These are phyloP conservation scores for Aegilops bicornis DNA, from an alignment of 176 grass and related monocot species.

Conservation along the genomic window DNA sequence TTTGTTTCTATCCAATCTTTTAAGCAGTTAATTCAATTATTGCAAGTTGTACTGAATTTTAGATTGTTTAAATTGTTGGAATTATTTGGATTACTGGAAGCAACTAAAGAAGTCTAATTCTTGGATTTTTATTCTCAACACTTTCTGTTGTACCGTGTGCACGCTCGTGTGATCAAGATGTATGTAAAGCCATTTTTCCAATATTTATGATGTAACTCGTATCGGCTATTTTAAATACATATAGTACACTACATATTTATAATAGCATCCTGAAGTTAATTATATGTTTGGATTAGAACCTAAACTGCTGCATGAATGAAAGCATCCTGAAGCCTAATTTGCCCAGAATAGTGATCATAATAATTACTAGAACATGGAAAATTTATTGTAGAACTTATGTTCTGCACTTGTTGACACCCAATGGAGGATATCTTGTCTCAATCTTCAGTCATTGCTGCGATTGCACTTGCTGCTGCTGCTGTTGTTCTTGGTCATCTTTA, in stretches of 20 bases:
- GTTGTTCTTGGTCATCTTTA: constrained; percentile 41
- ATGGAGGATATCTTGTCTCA: not conserved
- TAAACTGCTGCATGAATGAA: constrained; percentile 13
- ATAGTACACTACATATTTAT: too few species aligned
- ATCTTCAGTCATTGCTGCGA: constrained; percentile 17
- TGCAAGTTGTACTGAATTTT: constrained; percentile 9
- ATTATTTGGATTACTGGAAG: constrained; percentile 31
- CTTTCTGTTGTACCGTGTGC: not conserved
- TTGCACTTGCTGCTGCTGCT: not conserved
- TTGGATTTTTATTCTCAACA: constrained; percentile 22
- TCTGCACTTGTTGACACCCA: constrained; percentile 8
- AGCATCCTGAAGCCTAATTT: not conserved
- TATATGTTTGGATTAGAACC: constrained; percentile 28
- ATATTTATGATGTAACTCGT: too few species aligned
- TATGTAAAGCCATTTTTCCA: too few species aligned
- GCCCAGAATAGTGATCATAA: not conserved
- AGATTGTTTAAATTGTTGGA: constrained; percentile 37
- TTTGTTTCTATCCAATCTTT: not conserved
- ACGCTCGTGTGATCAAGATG: not conserved
- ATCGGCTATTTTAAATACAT: too few species aligned
- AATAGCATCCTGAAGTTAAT: too few species aligned
- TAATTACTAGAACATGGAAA: not conserved
- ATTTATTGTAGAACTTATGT: not conserved
- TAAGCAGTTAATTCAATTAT: not conserved
- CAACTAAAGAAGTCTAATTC: constrained; percentile 55